phyloP scores from a whole-genome alignment of 306 rosid species.

The Castanea sativa region DNA sequence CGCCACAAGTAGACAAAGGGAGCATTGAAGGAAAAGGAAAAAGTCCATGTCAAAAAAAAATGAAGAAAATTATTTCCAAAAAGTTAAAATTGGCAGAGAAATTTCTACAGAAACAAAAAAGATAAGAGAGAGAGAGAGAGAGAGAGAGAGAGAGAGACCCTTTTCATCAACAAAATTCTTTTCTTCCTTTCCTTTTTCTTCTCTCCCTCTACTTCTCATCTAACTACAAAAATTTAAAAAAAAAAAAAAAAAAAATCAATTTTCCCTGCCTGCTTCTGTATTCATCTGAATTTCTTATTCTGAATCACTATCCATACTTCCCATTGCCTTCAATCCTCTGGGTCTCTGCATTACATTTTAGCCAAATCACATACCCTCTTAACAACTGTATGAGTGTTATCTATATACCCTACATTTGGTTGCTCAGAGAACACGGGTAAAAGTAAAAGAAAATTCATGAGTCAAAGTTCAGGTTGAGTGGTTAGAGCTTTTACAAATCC shows the following conservation, averaged over 20 bases:
- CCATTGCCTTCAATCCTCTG: slow-evolving; percentile 66
- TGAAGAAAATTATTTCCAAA: background rate
- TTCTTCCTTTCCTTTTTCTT: background rate
- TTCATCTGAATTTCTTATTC: slow-evolving; percentile 27
- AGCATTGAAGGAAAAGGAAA: background rate
- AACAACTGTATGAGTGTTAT: background rate
- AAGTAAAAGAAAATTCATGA: background rate
- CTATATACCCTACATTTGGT: background rate
- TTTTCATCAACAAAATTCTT: background rate
- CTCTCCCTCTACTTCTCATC: slow-evolving; percentile 2
- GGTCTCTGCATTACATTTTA: slow-evolving; percentile 45
- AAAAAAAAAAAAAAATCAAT: too few species aligned
- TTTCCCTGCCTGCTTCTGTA: background rate
- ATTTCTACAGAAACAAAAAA: background rate
- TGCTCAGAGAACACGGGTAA: background rate
- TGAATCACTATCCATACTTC: slow-evolving; percentile 55
- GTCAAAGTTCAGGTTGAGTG: background rate
- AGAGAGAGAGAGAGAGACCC: background rate
- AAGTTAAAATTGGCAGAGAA: background rate
- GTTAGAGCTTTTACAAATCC: background rate
- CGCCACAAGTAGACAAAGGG: background rate
- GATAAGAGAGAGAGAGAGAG: background rate
- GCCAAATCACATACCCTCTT: background rate
- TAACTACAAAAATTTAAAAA: background rate
- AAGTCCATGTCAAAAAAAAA: background rate